Evolutionary conservation across 305 asterid genomes (phyloP), one percentile per base, ranked within the genome.

Genomic region (Andrographis paniculata): DNA sequence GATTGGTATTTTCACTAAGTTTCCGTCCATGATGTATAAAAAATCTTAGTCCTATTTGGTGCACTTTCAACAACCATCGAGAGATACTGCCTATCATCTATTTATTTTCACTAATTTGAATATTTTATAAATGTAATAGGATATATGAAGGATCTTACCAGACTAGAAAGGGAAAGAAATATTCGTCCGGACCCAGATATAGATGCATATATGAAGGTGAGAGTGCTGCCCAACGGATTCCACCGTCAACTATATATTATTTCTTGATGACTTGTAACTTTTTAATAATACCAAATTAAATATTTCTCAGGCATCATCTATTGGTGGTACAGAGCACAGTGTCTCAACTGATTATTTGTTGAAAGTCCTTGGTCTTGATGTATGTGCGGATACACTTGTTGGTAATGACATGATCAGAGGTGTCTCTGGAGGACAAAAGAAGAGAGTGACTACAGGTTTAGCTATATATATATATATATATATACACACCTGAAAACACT

Each of bases 191-290:
- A 68, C 63, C 81, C 88, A 17, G 94, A 87, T 66, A 80, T 87
- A 58, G 97, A 87, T 45, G 94, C 94, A 39, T 87, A 74, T 66
- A 87, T 87, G 97, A 87, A 87, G 97, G 94, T 86, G 49, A 39
- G n/a, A n/a, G n/a, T n/a, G n/a, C n/a, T n/a, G n/a, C n/a, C 45
- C n/a, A 20, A 11, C 42, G 49, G 36, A 23, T 36, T 21, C 35
- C 5, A 28, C 36, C 30, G 30, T 24, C 8, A 36, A 46, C 2
- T 9, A 6, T 5, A 27, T 9, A 19, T 30, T 39, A 22, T 9
- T 33, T 17, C 19, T 17, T 16, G n/a, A 5, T 33, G n/a, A n/a
- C n/a, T n/a, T n/a, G n/a, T n/a, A n/a, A n/a, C 17, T 23, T 24
- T 5, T 30, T 40, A 10, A 8, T 27, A 6, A 41, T 40, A 39